Conservation (phyloP, 2,329 filamentous ascomycete genomes). For the Thelonectria olida region DNA sequence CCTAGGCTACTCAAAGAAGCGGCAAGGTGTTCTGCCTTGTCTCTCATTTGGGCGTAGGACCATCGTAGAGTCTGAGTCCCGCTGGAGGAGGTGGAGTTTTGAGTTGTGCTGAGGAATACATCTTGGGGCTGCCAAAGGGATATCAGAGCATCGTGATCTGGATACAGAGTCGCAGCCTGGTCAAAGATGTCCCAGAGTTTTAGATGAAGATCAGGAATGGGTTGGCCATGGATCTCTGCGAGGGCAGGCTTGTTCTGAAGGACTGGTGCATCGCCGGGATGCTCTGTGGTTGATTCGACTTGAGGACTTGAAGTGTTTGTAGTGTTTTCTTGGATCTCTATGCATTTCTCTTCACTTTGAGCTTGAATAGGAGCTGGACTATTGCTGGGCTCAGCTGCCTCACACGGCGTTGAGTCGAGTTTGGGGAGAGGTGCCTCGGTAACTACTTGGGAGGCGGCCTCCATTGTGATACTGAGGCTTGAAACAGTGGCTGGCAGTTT, state of each 20-base stretch:
- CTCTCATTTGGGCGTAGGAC: constrained; percentile 42
- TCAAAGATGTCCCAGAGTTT: constrained; percentile 47
- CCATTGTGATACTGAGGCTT: not conserved
- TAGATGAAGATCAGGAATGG: constrained; percentile 39
- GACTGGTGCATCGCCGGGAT: not conserved
- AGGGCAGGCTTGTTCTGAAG: constrained; percentile 8
- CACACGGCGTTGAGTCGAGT: not conserved
- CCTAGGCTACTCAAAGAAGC: constrained; percentile 33
- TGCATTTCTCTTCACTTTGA: not conserved
- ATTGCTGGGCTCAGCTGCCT: not conserved
- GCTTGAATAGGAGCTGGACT: not conserved
- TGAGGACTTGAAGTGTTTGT: not conserved
- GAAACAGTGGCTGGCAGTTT: not conserved
- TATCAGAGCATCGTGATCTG: constrained; percentile 47
- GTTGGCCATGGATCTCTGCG: constrained; percentile 42
- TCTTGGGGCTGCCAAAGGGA: constrained; percentile 45
- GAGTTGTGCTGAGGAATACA: constrained; percentile 6
- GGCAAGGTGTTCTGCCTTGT: constrained; percentile 38
- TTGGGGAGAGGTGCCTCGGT: not conserved
- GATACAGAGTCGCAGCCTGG: constrained; percentile 37
- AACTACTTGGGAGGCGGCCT: not conserved
- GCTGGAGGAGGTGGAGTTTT: not conserved
- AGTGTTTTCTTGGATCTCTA: not conserved
- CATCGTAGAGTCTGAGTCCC: constrained; percentile 37
- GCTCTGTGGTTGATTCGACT: not conserved